These are phyloP conservation scores for Collybia sp. DNA, from an alignment of 768 basidiomycete species.

Conservation along the genomic window DNA sequence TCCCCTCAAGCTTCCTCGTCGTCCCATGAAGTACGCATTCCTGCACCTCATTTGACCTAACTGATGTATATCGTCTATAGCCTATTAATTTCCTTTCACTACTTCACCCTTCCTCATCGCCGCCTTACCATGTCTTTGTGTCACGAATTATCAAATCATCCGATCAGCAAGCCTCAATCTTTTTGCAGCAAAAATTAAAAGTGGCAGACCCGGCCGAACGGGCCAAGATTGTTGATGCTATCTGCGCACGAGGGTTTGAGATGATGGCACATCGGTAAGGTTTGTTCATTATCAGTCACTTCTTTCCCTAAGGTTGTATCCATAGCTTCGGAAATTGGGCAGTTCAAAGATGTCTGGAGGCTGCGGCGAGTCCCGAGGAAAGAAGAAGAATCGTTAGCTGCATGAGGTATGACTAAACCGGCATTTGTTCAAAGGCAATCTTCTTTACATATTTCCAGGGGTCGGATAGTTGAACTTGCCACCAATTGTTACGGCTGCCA, in stretches of 20 bases:
- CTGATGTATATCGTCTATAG: conserved; percentile 32
- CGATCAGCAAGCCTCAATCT: conserved; percentile 88
- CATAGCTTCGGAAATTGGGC: conserved; percentile 89
- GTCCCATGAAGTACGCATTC: conserved; percentile 46
- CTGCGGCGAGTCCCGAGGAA: conserved; percentile 70
- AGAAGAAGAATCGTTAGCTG: conserved; percentile 78
- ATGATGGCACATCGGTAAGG: conserved; percentile 87
- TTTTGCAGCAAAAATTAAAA: conserved; percentile 87
- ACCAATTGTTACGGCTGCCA: conserved; percentile 90
- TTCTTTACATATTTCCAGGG: conserved; percentile 32
- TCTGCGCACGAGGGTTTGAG: conserved; percentile 78
- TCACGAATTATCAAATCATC: conserved; percentile 84
- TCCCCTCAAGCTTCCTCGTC: conserved; percentile 18
- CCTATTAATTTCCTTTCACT: conserved; percentile 88
- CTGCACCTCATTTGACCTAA: conserved; percentile 9
- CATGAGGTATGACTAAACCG: conserved; percentile 56
- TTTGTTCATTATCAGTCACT: background rate
- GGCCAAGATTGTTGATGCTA: conserved; percentile 82
- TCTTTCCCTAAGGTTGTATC: conserved; percentile 1
- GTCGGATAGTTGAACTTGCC: conserved; percentile 80
- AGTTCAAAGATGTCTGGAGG: conserved; percentile 82
- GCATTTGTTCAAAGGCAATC: conserved; percentile 2
- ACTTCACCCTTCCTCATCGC: conserved; percentile 80
- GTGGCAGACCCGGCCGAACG: conserved; percentile 76
- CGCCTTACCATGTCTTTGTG: conserved; percentile 80